These are phyloP conservation scores for Dactylellina cionopaga DNA, from an alignment of 2,329 filamentous ascomycete genomes.

Conservation along the genomic window DNA sequence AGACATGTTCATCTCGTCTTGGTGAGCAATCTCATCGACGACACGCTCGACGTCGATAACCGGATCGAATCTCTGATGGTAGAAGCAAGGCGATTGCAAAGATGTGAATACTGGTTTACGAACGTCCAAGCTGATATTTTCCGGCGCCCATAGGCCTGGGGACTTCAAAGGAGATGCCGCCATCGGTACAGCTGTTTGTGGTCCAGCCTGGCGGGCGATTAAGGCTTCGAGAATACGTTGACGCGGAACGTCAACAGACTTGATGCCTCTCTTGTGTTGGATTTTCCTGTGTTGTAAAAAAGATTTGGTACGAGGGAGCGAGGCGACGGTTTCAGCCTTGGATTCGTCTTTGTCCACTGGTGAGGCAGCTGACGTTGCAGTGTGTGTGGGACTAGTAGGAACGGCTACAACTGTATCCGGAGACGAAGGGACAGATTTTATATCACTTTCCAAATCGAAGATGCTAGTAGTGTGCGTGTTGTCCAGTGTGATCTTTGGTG, in stretches of 20 bases:
- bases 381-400: slow-evolving; percentile 19
- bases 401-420: slow-evolving; percentile 35
- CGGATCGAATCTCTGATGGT: slow-evolving; percentile 95
- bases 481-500: slow-evolving; percentile 35
- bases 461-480: slow-evolving; percentile 8
- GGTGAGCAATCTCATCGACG: slow-evolving; percentile 86
- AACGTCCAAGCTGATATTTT: slow-evolving; percentile 58
- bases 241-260: slow-evolving; percentile 48
- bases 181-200: slow-evolving; percentile 46
- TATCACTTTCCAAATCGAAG: slow-evolving; percentile 25
- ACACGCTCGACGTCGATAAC: slow-evolving; percentile 95
- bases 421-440: slow-evolving; percentile 41
- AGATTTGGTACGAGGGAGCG: slow-evolving; percentile 41
- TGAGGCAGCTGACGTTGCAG: slow-evolving; percentile 20
- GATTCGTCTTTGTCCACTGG: background rate
- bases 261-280: slow-evolving; percentile 49
- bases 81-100: slow-evolving; percentile 93
- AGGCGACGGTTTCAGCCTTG: slow-evolving; percentile 5
- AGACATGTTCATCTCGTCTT: slow-evolving; percentile 83
- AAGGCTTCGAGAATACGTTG: slow-evolving; percentile 50
- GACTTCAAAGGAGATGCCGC: slow-evolving; percentile 25
- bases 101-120: slow-evolving; percentile 59
- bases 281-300: slow-evolving; percentile 48
- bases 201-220: slow-evolving; percentile 49
- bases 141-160: slow-evolving; percentile 36